These are phyloP conservation scores for Eucalyptus cloeziana DNA, from an alignment of 345 rosid genomes.

Conservation along the genomic window DNA sequence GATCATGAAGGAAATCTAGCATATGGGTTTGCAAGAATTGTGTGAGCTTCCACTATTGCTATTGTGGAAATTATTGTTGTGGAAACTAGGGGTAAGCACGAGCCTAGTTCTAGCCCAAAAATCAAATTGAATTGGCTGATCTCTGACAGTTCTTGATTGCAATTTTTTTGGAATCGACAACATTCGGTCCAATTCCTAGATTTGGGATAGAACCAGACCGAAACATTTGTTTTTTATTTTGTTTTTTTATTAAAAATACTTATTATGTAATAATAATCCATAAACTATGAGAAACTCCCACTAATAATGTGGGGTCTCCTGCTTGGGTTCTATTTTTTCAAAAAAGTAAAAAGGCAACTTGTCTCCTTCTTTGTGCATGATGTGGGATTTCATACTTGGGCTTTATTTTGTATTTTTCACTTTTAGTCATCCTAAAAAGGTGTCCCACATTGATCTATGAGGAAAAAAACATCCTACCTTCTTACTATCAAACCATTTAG, in stretches of 20 bases:
- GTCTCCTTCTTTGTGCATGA: background rate
- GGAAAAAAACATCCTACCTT: background rate
- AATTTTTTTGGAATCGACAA: background rate
- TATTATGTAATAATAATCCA: background rate
- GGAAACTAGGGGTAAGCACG: background rate
- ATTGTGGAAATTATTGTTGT: no score
- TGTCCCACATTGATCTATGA: background rate
- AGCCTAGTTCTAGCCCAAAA: background rate
- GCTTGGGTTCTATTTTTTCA: background rate
- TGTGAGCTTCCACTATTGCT: background rate
- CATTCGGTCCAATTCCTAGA: background rate
- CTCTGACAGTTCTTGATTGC: no score
- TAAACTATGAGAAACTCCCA: background rate
- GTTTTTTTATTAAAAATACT: background rate
- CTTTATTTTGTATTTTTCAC: background rate
- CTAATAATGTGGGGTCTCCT: background rate
- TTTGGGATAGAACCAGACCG: background rate
- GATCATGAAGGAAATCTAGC: background rate
- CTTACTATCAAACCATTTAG: no score
- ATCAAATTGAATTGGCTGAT: accelerated
- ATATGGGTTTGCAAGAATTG: background rate
- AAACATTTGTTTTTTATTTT: no score
- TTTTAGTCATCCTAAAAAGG: background rate
- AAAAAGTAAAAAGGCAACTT: background rate
- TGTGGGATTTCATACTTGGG: background rate